phyloP scores from a whole-genome alignment of 176 grass and related monocot genomes.

The Oryza punctata region DNA sequence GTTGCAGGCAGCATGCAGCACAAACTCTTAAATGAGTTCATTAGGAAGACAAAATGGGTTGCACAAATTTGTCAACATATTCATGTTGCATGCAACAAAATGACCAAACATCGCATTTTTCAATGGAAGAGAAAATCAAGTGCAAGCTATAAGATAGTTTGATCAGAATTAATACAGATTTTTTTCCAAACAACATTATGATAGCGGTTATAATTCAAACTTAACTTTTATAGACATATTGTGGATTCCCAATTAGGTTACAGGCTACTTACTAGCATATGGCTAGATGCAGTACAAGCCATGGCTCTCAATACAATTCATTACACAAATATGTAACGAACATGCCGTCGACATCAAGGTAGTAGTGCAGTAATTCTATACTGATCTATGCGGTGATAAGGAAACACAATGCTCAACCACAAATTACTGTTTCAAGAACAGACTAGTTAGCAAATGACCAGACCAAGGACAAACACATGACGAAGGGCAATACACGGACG shows the following conservation, averaged over 20 bases:
- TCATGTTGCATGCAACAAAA: slow-evolving; percentile 32
- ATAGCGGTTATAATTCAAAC: neutral
- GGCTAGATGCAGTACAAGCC: neutral
- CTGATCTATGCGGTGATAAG: slow-evolving; percentile 22
- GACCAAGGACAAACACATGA: slow-evolving; percentile 22
- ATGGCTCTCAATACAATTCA: neutral
- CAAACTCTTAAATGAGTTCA: neutral
- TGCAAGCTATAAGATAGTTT: neutral
- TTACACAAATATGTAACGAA: neutral
- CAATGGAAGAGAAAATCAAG: slow-evolving; percentile 6
- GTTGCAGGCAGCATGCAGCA: slow-evolving; percentile 36
- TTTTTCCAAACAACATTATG: slow-evolving; percentile 7
- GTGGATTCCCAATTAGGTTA: neutral
- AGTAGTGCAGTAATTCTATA: neutral
- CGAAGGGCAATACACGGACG: neutral
- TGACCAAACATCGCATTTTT: neutral
- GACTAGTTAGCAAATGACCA: slow-evolving; percentile 19
- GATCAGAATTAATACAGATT: slow-evolving; percentile 7
- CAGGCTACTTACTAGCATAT: slow-evolving; percentile 19
- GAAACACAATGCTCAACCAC: slow-evolving; percentile 20
- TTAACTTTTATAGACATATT: neutral
- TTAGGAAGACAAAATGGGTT: slow-evolving; percentile 11
- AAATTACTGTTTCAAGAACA: neutral
- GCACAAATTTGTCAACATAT: neutral
- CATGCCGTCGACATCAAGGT: neutral